Evolutionary conservation across 1,139 yeast genomes (phyloP), one percentile per base, ranked within the genome.

Genomic region (Yamadazyma songkhlaensis): DNA sequence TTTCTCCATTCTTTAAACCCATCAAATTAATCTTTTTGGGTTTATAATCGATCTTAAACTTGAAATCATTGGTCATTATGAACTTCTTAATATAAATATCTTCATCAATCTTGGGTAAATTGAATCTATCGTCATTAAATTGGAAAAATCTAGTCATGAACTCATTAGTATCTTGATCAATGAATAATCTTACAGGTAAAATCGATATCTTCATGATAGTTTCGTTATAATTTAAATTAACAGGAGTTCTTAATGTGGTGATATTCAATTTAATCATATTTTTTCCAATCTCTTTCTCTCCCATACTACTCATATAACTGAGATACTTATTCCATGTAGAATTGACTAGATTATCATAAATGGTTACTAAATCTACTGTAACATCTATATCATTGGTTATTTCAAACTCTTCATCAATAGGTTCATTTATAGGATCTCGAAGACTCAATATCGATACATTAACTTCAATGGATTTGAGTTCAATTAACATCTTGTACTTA

Each of bases 161-260:
- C 40, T 89, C 97, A 20, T 89, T 67, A 0, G 97, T 85, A 52
- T 92, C 97, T 58, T 92, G 98, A 58, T 94, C 98, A 29, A 92
- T 80, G 54, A 88, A 89, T 14, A 94, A 58, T 37, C 96, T 65
- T 29, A 92, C 53, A 0, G 98, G 98, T 25, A 86, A 64, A 0
- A 87, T 60, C 3, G 72, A 61, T 1, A 83, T 66, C 28, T 71
- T 64, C 38, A 87, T 51, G 2, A 79, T 64, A 12, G 84, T 61
- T 52, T 94, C 98, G 0, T 86, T 74, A 2, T 89, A 82, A 9
- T 84, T 81, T 31, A 88, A 53, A 10, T 64, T 58, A 6, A 37
- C 30, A 0, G 81, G 69, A 13, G 79, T 74, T 43, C 88, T 66
- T 3, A 85, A 77, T 32, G 80, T 81, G 21, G 73, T 71, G 33